A percentile compares a stretch with the other conserved stretches of the same genome.
Conservation (phyloP, 2,329 filamentous ascomycete genomes). For the Hyphodiscus sp. region DNA sequence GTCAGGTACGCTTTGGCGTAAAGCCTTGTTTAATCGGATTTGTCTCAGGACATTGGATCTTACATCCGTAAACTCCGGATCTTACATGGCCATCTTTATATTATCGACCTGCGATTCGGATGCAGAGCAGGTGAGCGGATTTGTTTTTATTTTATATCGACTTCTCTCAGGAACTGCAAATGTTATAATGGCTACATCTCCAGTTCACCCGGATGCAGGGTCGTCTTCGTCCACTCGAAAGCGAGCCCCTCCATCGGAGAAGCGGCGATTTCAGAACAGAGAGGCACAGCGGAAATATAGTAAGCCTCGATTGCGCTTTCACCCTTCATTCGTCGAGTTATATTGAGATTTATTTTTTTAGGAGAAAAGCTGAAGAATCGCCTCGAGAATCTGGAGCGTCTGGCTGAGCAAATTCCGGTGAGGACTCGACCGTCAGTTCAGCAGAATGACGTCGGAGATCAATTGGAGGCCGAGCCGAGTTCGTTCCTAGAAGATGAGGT, state of each 20-base stretch:
- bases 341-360: background rate
- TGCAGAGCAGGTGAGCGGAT: too few species aligned
- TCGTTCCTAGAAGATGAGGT: background rate
- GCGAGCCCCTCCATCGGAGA: background rate
- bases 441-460: background rate
- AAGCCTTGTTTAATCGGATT: too few species aligned
- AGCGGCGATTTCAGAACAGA: conserved; percentile 2
- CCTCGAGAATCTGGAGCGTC: background rate
- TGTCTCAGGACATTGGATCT: too few species aligned
- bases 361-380: conserved; percentile 3
- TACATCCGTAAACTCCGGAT: too few species aligned
- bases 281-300: conserved; percentile 5
- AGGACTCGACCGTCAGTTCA: background rate
- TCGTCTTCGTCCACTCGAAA: background rate
- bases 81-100: too few species aligned
- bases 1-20: too few species aligned
- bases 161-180: too few species aligned
- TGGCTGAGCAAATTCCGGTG: background rate
- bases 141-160: too few species aligned
- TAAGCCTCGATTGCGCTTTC: background rate
- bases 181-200: background rate
- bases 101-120: too few species aligned
- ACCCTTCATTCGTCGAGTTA: background rate
- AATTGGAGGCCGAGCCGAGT: background rate
- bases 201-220: background rate